These are phyloP conservation scores for Suhomyces terraborum DNA, from an alignment of 1,139 yeast genomes.

Conservation along the genomic window DNA sequence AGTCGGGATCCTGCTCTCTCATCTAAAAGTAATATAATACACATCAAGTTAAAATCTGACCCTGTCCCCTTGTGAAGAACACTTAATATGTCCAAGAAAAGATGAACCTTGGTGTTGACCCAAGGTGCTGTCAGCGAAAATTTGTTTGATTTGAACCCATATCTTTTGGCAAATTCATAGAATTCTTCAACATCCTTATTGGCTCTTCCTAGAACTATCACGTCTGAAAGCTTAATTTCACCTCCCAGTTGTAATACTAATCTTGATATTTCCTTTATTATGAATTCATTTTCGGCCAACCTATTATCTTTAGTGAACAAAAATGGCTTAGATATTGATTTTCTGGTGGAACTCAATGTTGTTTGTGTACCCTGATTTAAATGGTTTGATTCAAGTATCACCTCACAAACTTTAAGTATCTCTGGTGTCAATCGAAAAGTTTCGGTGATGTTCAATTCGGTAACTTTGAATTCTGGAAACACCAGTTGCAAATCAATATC, in stretches of 20 bases:
- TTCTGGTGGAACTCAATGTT: constrained; percentile 21
- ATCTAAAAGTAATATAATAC: constrained; percentile 33
- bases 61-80: constrained; percentile 36
- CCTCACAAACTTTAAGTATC: constrained; percentile 46
- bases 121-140: constrained; percentile 54
- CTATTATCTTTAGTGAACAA: constrained; percentile 21
- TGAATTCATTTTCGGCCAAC: constrained; percentile 42
- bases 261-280: constrained; percentile 48
- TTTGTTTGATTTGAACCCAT: constrained; percentile 46
- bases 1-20: constrained; percentile 24
- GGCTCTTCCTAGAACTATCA: constrained; percentile 55
- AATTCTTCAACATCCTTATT: constrained; percentile 55
- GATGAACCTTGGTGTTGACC: constrained; percentile 52
- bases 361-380: neutral
- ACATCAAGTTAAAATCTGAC: constrained; percentile 37
- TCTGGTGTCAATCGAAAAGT: constrained; percentile 64
- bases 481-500: constrained; percentile 25
- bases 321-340: constrained; percentile 35
- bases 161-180: constrained; percentile 39
- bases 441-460: constrained; percentile 41
- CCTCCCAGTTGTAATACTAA: constrained; percentile 50
- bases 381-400: constrained; percentile 18
- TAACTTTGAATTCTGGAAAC: constrained; percentile 28
- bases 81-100: constrained; percentile 52
- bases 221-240: constrained; percentile 48